phyloP scores from a whole-genome alignment of 2,329 filamentous ascomycete species.

The Penicillium griseofulvum region DNA sequence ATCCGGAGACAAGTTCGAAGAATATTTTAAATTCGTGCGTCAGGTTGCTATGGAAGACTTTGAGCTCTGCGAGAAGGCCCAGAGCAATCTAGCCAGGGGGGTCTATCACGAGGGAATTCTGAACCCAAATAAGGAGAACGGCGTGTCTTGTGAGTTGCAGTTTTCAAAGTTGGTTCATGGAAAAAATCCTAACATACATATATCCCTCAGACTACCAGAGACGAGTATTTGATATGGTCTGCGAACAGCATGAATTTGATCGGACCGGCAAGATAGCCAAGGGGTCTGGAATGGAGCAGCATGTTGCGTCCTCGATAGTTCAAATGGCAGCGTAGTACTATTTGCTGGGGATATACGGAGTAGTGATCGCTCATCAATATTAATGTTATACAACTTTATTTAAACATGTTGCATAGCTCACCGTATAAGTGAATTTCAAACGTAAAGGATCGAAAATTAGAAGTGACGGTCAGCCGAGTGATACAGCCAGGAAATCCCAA shows the following conservation, averaged over 20 bases:
- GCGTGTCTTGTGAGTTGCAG: conserved; percentile 49
- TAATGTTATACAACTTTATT: neutral
- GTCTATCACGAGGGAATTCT: conserved; percentile 56
- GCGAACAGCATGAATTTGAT: conserved; percentile 43
- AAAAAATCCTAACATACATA: conserved; percentile 12
- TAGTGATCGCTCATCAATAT: neutral
- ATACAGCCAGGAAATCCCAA: conserved; percentile 22
- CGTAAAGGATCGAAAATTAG: neutral
- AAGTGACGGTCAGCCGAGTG: neutral
- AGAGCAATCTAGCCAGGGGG: conserved; percentile 53
- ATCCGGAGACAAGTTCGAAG: conserved; percentile 53
- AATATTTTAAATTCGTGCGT: conserved; percentile 57
- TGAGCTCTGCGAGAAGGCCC: conserved; percentile 57
- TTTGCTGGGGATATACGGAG: neutral
- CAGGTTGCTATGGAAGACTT: conserved; percentile 58
- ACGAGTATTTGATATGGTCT: conserved; percentile 47
- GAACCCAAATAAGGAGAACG: conserved; percentile 56
- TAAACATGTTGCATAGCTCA: neutral
- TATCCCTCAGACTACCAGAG: conserved; percentile 44
- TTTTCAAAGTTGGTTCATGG: conserved; percentile 5
- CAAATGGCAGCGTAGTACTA: conserved; percentile 17
- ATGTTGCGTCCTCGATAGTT: conserved; percentile 2
- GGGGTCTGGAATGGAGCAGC: conserved; percentile 5
- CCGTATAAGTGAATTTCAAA: neutral
- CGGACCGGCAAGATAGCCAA: conserved; percentile 13